Evolutionary conservation across 345 rosid species (phyloP).

Genomic region (Populus davidiana): DNA sequence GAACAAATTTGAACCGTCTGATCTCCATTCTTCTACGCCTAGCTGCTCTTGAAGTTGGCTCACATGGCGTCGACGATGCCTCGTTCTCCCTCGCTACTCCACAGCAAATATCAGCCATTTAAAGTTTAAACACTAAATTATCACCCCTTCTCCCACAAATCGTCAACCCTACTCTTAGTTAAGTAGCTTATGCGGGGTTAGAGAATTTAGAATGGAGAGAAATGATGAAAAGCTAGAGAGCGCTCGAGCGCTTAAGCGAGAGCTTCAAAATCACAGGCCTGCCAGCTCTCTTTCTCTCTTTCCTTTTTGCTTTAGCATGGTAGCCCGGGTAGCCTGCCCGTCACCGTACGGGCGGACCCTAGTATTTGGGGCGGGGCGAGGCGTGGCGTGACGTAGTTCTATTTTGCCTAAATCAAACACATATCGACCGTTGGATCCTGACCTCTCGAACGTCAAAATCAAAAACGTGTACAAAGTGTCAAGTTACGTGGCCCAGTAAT

Average conservation of each 20-base stretch:
- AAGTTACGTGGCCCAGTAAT: slow-evolving; percentile 43
- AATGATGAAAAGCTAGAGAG: neutral
- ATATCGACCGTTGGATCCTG: slow-evolving; percentile 45
- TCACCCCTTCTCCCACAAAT: neutral
- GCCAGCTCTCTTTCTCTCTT: neutral
- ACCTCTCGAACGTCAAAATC: neutral
- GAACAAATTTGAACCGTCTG: slow-evolving; percentile 47
- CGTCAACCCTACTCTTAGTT: neutral
- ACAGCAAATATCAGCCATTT: slow-evolving; percentile 62
- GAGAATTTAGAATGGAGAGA: neutral
- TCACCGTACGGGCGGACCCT: slow-evolving; percentile 25
- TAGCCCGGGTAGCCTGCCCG: slow-evolving; percentile 39
- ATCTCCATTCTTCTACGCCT: slow-evolving; percentile 70
- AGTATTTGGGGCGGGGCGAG: slow-evolving; percentile 1
- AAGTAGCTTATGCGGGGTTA: neutral
- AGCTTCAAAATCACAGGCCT: neutral
- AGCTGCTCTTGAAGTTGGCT: slow-evolving; percentile 42
- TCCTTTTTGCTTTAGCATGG: neutral
- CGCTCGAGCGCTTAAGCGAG: neutral
- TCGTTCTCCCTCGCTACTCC: slow-evolving; percentile 49
- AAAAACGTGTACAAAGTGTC: slow-evolving; percentile 38
- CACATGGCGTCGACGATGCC: slow-evolving; percentile 21
- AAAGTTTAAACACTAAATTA: slow-evolving; percentile 13
- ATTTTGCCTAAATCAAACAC: slow-evolving; percentile 5
- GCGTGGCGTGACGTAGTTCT: slow-evolving; percentile 32